A percentile compares a stretch with the other conserved stretches of the same genome.
phyloP scores from a whole-genome alignment of 1,284 basidiomycete genomes.

The Malassezia obtusa region DNA sequence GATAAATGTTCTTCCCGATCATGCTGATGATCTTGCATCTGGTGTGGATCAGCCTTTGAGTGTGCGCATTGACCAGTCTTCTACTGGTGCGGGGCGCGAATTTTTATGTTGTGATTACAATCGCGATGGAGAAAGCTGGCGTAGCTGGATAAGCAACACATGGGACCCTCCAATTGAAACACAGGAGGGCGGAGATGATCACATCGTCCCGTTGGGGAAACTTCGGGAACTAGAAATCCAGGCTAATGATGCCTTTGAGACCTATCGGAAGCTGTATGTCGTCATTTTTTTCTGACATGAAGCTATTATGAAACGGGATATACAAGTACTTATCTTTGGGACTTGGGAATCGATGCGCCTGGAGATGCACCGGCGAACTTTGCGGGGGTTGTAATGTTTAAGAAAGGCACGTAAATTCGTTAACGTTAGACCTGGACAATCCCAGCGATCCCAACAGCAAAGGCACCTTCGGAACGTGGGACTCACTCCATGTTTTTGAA shows the following conservation, averaged over 20 bases:
- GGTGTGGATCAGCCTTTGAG: conserved; percentile 91
- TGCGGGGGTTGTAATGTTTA: conserved; percentile 89
- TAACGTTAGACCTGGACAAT: conserved; percentile 3
- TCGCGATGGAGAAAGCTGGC: conserved; percentile 84
- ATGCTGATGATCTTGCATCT: conserved; percentile 85
- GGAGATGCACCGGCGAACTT: conserved; percentile 57
- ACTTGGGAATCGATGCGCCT: conserved; percentile 64
- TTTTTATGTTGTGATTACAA: conserved; percentile 97
- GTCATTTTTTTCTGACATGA: conserved; percentile 53
- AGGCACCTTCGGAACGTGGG: conserved; percentile 66
- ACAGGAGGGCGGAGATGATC: conserved; percentile 45
- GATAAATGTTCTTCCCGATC: conserved; percentile 63
- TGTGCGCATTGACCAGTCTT: conserved; percentile 65
- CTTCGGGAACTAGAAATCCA: conserved; percentile 82
- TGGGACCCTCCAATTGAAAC: conserved; percentile 75
- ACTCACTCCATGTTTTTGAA: conserved; percentile 97
- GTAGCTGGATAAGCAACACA: conserved; percentile 93
- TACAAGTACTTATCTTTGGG: conserved; percentile 98
- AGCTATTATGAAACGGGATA: conserved; percentile 81
- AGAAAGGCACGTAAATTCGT: conserved; percentile 65
- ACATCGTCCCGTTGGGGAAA: conserved; percentile 66
- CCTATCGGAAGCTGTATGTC: conserved; percentile 82
- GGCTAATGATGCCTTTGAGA: conserved; percentile 92
- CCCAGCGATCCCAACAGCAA: conserved; percentile 22
- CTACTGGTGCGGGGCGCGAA: conserved; percentile 59